phyloP scores from a whole-genome alignment of 768 basidiomycete species.

The Mrakia blollopis region DNA sequence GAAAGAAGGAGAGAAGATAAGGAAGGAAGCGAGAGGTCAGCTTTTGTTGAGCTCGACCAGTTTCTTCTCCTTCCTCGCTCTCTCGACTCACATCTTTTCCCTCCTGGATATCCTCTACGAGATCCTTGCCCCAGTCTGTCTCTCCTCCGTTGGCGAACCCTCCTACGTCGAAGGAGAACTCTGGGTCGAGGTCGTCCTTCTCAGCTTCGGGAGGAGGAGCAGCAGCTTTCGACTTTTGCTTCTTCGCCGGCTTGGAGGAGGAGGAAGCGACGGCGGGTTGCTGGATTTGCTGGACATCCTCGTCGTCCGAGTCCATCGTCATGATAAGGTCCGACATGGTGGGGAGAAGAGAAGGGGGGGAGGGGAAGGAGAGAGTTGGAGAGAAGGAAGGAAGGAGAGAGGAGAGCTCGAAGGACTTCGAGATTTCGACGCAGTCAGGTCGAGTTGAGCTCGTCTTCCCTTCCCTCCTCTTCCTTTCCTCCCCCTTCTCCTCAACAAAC shows the following conservation, averaged over 20 bases:
- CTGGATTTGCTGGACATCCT: constrained; percentile 47
- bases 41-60: constrained; percentile 2
- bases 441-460: neutral
- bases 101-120: constrained; percentile 58
- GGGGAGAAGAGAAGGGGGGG: neutral
- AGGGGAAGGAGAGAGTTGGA: neutral
- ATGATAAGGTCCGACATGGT: constrained; percentile 60
- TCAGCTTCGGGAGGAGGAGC: constrained; percentile 42
- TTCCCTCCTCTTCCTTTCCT: too few relatives aligned
- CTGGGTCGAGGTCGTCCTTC: constrained; percentile 66
- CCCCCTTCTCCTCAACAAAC: neutral
- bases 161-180: constrained; percentile 60
- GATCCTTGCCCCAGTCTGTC: constrained; percentile 54
- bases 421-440: neutral
- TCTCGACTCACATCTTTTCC: constrained; percentile 35
- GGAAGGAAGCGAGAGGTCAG: neutral
- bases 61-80: neutral
- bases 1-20: neutral
- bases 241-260: constrained; percentile 34
- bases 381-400: neutral
- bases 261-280: constrained; percentile 33
- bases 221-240: constrained; percentile 29
- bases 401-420: neutral
- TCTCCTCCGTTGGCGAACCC: constrained; percentile 61
- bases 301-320: constrained; percentile 77